These are phyloP conservation scores for Phyllosticta capitalensis DNA, from an alignment of 2,329 filamentous ascomycete species.

Conservation along the genomic window DNA sequence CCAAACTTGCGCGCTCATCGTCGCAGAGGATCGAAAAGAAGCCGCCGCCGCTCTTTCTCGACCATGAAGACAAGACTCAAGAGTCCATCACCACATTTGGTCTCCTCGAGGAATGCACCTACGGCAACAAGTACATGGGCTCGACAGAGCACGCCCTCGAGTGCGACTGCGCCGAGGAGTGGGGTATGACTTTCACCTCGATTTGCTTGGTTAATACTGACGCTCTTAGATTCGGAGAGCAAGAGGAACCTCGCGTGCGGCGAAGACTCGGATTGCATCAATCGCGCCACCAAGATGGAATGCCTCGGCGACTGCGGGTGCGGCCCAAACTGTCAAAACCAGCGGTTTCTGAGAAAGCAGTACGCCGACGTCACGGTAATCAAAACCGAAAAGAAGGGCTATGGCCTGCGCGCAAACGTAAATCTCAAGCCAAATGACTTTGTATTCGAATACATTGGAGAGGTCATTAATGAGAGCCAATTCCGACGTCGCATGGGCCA, in stretches of 20 bases:
- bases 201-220: slow-evolving; percentile 22
- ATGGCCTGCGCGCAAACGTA: slow-evolving; percentile 72
- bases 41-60: slow-evolving; percentile 56
- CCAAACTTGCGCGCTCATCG: slow-evolving; percentile 63
- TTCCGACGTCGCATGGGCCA: slow-evolving; percentile 86
- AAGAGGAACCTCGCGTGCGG: slow-evolving; percentile 74
- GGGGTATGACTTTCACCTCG: slow-evolving; percentile 56
- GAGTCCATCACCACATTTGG: slow-evolving; percentile 71
- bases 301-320: slow-evolving; percentile 83
- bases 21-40: slow-evolving; percentile 60
- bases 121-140: slow-evolving; percentile 84
- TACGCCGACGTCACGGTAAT: slow-evolving; percentile 91
- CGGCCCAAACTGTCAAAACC: slow-evolving; percentile 80
- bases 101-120: slow-evolving; percentile 75
- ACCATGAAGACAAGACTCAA: slow-evolving; percentile 67
- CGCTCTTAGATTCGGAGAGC: slow-evolving; percentile 37
- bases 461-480: slow-evolving; percentile 87
- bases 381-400: slow-evolving; percentile 97
- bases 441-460: slow-evolving; percentile 96
- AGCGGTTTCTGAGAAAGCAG: slow-evolving; percentile 82
- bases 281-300: slow-evolving; percentile 96
- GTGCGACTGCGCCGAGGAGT: slow-evolving; percentile 91
- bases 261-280: slow-evolving; percentile 97
- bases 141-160: slow-evolving; percentile 88
- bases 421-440: slow-evolving; percentile 78